These are phyloP conservation scores for Exobasidium rhododendri DNA, from an alignment of 1,284 basidiomycete species.

Conservation along the genomic window DNA sequence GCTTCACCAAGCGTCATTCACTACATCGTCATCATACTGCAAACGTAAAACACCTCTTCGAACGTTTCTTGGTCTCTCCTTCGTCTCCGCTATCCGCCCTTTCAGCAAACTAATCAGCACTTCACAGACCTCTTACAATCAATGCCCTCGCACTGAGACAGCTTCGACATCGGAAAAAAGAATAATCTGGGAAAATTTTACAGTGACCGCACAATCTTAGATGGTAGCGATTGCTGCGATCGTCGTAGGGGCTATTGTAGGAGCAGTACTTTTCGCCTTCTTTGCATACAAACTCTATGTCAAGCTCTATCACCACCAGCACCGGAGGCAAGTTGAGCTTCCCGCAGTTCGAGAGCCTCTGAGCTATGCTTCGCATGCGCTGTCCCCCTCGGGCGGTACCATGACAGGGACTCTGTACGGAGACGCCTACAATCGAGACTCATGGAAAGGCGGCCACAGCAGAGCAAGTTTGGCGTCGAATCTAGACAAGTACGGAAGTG, in stretches of 20 bases:
- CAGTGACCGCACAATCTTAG: too few species aligned
- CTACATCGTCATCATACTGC: too few species aligned
- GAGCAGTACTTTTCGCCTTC: neutral
- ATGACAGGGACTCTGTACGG: constrained; percentile 14
- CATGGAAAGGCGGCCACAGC: constrained; percentile 12
- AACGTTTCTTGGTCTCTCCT: too few species aligned
- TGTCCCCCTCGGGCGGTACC: neutral
- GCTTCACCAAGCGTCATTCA: too few species aligned
- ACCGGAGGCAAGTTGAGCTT: constrained; percentile 14
- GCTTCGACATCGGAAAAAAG: too few species aligned
- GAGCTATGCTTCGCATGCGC: constrained; percentile 24
- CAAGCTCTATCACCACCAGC: neutral
- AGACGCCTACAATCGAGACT: constrained; percentile 9
- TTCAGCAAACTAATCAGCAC: too few species aligned
- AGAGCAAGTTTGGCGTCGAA: constrained; percentile 11
- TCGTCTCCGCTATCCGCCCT: too few species aligned
- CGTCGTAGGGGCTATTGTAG: neutral
- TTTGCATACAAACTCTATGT: neutral
- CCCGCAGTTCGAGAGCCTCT: constrained; percentile 33
- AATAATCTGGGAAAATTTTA: too few species aligned
- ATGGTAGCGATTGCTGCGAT: neutral
- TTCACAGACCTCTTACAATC: too few species aligned
- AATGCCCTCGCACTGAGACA: too few species aligned
- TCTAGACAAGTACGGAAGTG: constrained; percentile 4
- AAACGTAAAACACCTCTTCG: too few species aligned